These are phyloP conservation scores for Talaromyces piceae DNA, from an alignment of 2,329 filamentous ascomycete genomes.

Conservation along the genomic window DNA sequence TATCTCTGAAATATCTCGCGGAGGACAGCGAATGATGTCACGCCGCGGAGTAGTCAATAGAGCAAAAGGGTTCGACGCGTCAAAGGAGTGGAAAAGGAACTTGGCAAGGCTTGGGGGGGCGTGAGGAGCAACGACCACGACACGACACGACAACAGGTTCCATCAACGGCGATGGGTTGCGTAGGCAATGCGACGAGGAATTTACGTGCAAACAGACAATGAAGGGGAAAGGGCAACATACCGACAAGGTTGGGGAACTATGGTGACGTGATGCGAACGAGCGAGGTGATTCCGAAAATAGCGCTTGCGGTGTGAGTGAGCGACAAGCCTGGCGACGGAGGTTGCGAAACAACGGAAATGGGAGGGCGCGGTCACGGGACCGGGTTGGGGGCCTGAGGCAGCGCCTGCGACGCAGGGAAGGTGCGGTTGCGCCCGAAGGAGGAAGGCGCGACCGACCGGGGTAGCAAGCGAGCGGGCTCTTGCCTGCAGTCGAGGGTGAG, in stretches of 20 bases:
- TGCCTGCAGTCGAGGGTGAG: not conserved
- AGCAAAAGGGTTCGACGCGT: conserved; percentile 23
- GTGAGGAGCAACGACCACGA: too few relatives aligned
- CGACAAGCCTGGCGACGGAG: conserved; percentile 7
- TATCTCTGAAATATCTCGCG: not conserved
- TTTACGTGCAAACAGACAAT: conserved; percentile 1
- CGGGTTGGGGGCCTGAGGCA: too few relatives aligned
- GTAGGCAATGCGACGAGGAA: not conserved
- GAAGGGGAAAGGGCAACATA: conserved; percentile 23
- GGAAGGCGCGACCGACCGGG: not conserved
- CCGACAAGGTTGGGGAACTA: conserved; percentile 35
- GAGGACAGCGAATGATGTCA: conserved; percentile 8
- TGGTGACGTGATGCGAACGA: conserved; percentile 29
- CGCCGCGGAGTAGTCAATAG: conserved; percentile 2
- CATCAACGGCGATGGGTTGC: not conserved
- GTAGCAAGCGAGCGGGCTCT: too few relatives aligned
- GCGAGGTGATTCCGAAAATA: conserved; percentile 31
- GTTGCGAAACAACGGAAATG: conserved; percentile 6
- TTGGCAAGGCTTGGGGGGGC: conserved; percentile 9
- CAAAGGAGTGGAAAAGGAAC: conserved; percentile 11
- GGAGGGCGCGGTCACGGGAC: conserved; percentile 24
- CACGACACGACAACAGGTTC: not conserved
- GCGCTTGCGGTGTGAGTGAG: conserved; percentile 23
- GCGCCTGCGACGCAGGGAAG: conserved; percentile 11
- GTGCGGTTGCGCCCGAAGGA: not conserved